Base-by-base conservation (phyloP, 1,284 basidiomycete genomes). In the Rhodotorula sp. region DNA sequence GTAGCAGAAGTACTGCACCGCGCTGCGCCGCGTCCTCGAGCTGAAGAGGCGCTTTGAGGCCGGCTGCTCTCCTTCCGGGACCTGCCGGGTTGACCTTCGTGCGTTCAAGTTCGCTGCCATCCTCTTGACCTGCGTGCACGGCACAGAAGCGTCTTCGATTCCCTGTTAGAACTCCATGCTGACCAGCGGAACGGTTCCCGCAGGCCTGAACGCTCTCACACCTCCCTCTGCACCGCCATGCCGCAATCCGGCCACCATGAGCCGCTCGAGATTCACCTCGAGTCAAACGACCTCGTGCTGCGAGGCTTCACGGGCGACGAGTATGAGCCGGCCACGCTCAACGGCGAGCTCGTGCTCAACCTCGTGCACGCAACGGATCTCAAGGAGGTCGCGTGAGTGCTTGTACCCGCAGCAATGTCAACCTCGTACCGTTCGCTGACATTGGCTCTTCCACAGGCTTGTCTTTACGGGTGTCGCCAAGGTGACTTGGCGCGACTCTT, bases 351-450 rank as follows among this genome's bases (percentile, higher is more conserved):
- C 78, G 85, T 89, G 25, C 85, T 97, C 71, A 86, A 89, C 80
- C 87, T 97, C 69, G 83, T 85, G 7, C 91, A 96, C 81, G 84
- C 89, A 52, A 92, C 90, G 1, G 88, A 91, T 69, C 87, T 97
- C 82, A 91, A 89, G 81, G 91, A 94, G 81, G 89, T 97, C 70
- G 54, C 69, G 76, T 74, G 42, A 55, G 72, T 62, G 16, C 25
- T 16, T 19, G 8, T 8, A 2, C 17, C 34, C 17, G 13, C 52
- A 7, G 2, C n/a, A 4, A 8, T 25, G 2, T 23, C 19, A 19
- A 19, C 17, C 27, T 21, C 21, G 34, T 7, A 52, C 4, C 7
- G n/a, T 8, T 4, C 9, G 34, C 70, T 59, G 14, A 59, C 49
- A 5, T 2, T 2, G 1, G 0, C 8, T 9, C 1, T 10, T 56